A percentile compares a stretch with the other conserved stretches of the same genome.
Conservation (phyloP, 768 basidiomycete species). For the Lactifluus rugatus region DNA sequence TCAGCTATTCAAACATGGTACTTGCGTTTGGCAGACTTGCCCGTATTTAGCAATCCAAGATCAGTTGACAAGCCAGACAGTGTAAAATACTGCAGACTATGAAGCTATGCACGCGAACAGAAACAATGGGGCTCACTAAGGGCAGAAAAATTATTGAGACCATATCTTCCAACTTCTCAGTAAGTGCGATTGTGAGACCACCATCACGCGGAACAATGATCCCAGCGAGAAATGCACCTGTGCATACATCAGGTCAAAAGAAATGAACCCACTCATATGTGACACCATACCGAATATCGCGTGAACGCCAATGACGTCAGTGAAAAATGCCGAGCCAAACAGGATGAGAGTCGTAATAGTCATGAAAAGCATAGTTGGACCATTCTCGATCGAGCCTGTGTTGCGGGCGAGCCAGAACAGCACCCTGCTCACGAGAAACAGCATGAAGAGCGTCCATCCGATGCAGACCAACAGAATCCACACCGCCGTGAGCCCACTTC, state of each 20-base stretch:
- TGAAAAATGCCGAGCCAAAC: slow-evolving; percentile 86
- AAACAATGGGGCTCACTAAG: slow-evolving; percentile 38
- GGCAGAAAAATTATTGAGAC: slow-evolving; percentile 85
- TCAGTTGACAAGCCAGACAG: slow-evolving; percentile 86
- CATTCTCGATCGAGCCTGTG: slow-evolving; percentile 73
- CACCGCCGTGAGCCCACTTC: slow-evolving; percentile 71
- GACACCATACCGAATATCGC: slow-evolving; percentile 66
- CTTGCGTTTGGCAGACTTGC: slow-evolving; percentile 27
- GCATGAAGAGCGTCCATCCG: slow-evolving; percentile 70
- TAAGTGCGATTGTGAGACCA: slow-evolving; percentile 76
- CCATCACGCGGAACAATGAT: slow-evolving; percentile 81
- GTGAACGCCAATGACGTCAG: slow-evolving; percentile 86
- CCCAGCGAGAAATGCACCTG: slow-evolving; percentile 75
- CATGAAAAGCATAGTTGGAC: slow-evolving; percentile 86
- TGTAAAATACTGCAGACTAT: slow-evolving; percentile 66
- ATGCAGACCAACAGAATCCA: slow-evolving; percentile 76
- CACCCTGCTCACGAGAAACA: slow-evolving; percentile 51
- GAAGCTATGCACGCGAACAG: not conserved
- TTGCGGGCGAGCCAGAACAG: slow-evolving; percentile 65
- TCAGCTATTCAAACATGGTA: not conserved
- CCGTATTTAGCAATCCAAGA: slow-evolving; percentile 72
- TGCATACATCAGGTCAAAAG: not conserved
- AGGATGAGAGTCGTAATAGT: slow-evolving; percentile 69
- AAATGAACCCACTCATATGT: not conserved
- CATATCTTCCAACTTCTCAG: slow-evolving; percentile 95